Percentiles rank a stretch among this genome's conserved stretches.
Evolutionary conservation across 306 rosid genomes (phyloP).

Genomic region (Betula pendula): DNA sequence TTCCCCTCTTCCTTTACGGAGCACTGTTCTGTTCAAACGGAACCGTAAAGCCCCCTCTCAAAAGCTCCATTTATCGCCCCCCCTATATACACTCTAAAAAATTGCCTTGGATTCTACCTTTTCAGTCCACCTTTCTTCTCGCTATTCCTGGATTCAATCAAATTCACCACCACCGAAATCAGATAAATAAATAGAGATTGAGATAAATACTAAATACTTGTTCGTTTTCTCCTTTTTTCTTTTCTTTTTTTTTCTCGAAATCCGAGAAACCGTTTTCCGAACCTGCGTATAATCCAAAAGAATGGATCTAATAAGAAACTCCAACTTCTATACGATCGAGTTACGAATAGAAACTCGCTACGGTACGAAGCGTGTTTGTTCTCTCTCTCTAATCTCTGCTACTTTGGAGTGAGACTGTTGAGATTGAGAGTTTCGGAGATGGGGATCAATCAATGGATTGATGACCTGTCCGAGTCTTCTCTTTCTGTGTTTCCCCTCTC

Average conservation of each 20-base stretch:
- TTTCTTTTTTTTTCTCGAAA: constrained; percentile 16
- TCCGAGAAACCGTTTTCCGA: constrained; percentile 23
- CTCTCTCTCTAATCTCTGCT: neutral
- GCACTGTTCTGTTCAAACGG: constrained; percentile 46
- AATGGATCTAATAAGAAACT: neutral
- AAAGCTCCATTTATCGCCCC: constrained; percentile 29
- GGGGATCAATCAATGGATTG: neutral
- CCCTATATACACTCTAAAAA: constrained; percentile 35
- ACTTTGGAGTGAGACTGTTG: neutral
- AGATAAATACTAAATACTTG: constrained; percentile 29
- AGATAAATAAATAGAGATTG: constrained; percentile 28
- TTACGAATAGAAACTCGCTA: neutral
- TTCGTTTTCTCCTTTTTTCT: neutral
- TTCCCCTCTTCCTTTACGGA: constrained; percentile 43
- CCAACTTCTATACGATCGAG: neutral
- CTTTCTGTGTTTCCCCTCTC: constrained; percentile 15
- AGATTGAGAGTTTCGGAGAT: constrained; percentile 22
- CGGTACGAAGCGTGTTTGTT: neutral
- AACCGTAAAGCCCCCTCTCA: constrained; percentile 49
- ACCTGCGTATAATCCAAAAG: constrained; percentile 7
- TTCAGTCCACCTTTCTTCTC: constrained; percentile 49
- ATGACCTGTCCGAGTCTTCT: constrained; percentile 23
- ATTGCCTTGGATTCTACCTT: constrained; percentile 91
- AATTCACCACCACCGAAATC: constrained; percentile 34
- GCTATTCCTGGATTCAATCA: constrained; percentile 37